These are phyloP conservation scores for Neofusicoccum parvum DNA, from an alignment of 2,329 filamentous ascomycete genomes.

Conservation along the genomic window DNA sequence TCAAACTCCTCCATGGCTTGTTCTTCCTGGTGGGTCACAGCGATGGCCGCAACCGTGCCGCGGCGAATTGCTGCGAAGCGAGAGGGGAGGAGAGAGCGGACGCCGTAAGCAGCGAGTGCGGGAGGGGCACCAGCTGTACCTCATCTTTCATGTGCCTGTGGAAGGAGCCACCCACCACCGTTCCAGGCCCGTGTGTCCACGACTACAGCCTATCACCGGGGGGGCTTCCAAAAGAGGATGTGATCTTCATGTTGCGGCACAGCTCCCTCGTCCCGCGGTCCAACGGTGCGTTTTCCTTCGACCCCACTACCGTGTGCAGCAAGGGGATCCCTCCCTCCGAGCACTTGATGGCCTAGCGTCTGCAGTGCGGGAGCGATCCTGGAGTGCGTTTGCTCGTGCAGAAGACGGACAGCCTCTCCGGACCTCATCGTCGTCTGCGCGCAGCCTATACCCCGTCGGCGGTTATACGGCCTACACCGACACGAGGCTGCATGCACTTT, in stretches of 20 bases:
- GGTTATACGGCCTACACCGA: background rate
- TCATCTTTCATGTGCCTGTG: background rate
- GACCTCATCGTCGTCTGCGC: background rate
- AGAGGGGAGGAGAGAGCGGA: background rate
- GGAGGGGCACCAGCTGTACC: no score
- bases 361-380: no score
- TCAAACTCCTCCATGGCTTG: slow-evolving; percentile 23
- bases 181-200: background rate
- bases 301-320: background rate
- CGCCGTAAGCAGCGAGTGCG: background rate
- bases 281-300: background rate
- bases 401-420: background rate
- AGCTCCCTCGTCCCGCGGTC: background rate
- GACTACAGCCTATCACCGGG: background rate
- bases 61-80: background rate
- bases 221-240: background rate
- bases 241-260: background rate
- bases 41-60: background rate
- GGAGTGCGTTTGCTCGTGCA: background rate
- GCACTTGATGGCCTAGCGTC: no score
- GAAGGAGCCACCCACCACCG: background rate
- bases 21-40: background rate
- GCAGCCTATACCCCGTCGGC: background rate
- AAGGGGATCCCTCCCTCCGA: background rate
- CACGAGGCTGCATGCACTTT: background rate